Percentiles rank a stretch among this genome's conserved stretches.
phyloP scores from a whole-genome alignment of 768 basidiomycete genomes.

The Boletus eberwhitei region DNA sequence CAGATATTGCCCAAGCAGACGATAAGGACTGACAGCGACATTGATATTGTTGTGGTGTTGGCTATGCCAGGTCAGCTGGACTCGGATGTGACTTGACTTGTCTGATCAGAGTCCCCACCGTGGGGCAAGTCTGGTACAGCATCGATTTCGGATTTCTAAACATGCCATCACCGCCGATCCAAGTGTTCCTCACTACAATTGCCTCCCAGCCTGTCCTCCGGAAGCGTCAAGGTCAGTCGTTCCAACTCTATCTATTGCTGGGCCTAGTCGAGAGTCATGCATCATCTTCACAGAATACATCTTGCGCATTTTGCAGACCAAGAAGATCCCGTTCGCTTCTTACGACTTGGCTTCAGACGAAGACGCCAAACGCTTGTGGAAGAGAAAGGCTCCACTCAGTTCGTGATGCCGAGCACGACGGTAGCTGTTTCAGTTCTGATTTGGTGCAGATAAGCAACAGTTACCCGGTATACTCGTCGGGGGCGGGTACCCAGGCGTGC shows the following conservation, averaged over 20 bases:
- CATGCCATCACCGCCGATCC: slow-evolving; percentile 83
- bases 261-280: neutral
- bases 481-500: slow-evolving; percentile 70
- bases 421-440: neutral
- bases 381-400: slow-evolving; percentile 74
- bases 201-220: slow-evolving; percentile 75
- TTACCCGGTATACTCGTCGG: slow-evolving; percentile 83
- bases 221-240: slow-evolving; percentile 66
- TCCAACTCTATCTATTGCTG: neutral
- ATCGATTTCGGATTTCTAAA: slow-evolving; percentile 8
- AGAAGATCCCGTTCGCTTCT: slow-evolving; percentile 78
- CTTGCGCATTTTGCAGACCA: slow-evolving; percentile 76
- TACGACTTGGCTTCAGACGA: slow-evolving; percentile 87
- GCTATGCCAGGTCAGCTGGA: neutral
- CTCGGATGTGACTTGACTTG: too few species aligned
- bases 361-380: slow-evolving; percentile 77
- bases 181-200: slow-evolving; percentile 82
- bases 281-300: slow-evolving; percentile 58
- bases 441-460: slow-evolving; percentile 67
- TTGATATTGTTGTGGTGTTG: slow-evolving; percentile 9
- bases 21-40: slow-evolving; percentile 56
- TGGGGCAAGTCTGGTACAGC: neutral
- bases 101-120: slow-evolving; percentile 2
- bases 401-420: slow-evolving; percentile 6
- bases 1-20: slow-evolving; percentile 87